These are phyloP conservation scores for Lactarius tabidus DNA, from an alignment of 768 basidiomycete species.

Conservation along the genomic window DNA sequence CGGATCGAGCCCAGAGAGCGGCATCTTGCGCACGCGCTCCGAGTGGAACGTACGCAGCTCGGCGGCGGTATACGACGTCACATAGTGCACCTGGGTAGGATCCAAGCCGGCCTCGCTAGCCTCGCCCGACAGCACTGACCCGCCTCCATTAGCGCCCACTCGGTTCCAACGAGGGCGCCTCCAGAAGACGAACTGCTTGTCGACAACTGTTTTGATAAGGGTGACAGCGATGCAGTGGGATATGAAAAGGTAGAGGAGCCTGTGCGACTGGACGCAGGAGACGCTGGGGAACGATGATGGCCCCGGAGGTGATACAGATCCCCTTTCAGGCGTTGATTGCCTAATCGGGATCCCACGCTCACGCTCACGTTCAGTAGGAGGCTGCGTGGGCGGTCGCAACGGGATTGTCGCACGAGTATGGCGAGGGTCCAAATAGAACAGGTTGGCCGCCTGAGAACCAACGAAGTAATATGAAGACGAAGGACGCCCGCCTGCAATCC, in stretches of 20 bases:
- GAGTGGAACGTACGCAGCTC: too few species aligned
- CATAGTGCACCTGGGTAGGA: too few species aligned
- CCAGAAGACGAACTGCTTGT: slow-evolving; percentile 35
- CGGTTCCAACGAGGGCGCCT: slow-evolving; percentile 34
- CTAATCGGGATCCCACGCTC: too few species aligned
- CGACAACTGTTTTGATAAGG: slow-evolving; percentile 61
- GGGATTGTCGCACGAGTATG: slow-evolving; percentile 75
- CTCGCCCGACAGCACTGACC: too few species aligned
- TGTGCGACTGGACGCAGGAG: slow-evolving; percentile 30
- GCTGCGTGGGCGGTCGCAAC: slow-evolving; percentile 48
- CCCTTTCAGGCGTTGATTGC: slow-evolving; percentile 21
- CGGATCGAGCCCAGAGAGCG: too few species aligned
- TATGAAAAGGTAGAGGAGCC: slow-evolving; percentile 44
- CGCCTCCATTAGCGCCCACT: too few species aligned
- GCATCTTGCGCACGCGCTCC: too few species aligned
- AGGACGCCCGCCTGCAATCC: too few species aligned
- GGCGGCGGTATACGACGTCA: too few species aligned
- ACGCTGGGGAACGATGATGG: slow-evolving; percentile 25
- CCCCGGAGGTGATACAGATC: slow-evolving; percentile 22
- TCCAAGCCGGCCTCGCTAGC: too few species aligned
- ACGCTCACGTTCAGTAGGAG: slow-evolving; percentile 1
- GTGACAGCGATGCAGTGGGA: slow-evolving; percentile 58
- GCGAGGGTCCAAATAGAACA: slow-evolving; percentile 81
- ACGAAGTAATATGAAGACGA: too few species aligned
- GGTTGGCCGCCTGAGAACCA: too few species aligned